Conservation (phyloP, 2,329 filamentous ascomycete species). For the Triangularia setosa region DNA sequence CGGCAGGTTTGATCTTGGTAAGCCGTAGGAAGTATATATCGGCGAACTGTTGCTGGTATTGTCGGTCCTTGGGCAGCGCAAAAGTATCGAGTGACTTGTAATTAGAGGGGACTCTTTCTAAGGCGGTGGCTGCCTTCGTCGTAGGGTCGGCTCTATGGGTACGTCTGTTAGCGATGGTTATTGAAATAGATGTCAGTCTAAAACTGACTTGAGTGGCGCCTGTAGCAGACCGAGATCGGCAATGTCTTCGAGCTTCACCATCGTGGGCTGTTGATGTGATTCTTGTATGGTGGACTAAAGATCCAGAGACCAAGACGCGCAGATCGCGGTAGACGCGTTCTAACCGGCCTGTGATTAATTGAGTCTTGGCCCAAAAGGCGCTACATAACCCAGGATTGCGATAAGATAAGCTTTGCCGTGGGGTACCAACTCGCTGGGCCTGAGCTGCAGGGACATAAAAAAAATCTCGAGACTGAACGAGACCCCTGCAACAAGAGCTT, state of each 20-base stretch:
- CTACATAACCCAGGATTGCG: slow-evolving; percentile 11
- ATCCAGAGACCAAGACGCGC: slow-evolving; percentile 12
- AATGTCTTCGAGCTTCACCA: slow-evolving; percentile 44
- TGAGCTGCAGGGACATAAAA: slow-evolving; percentile 21
- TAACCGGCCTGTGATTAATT: slow-evolving; percentile 10
- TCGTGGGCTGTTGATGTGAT: slow-evolving; percentile 25
- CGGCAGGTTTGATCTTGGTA: slow-evolving; percentile 77
- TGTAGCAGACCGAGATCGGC: slow-evolving; percentile 41
- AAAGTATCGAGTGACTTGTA: slow-evolving; percentile 79
- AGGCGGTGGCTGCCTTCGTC: slow-evolving; percentile 34
- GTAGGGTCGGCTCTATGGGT: slow-evolving; percentile 22
- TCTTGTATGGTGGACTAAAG: slow-evolving; percentile 11
- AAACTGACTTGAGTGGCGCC: slow-evolving; percentile 46
- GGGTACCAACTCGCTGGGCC: slow-evolving; percentile 12
- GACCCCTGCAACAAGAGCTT: slow-evolving; percentile 10
- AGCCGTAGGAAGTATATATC: slow-evolving; percentile 97
- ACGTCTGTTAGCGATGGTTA: not conserved
- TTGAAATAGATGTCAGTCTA: not conserved
- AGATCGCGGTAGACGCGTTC: slow-evolving; percentile 10
- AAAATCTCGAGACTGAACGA: slow-evolving; percentile 19
- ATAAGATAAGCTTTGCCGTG: slow-evolving; percentile 25
- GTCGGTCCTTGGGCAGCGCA: slow-evolving; percentile 62
- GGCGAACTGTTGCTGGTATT: slow-evolving; percentile 92
- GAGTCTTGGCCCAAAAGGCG: slow-evolving; percentile 9
- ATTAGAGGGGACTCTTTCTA: slow-evolving; percentile 47